Conservation (phyloP, 1,284 basidiomycete species). For the Tilletia setariae region DNA sequence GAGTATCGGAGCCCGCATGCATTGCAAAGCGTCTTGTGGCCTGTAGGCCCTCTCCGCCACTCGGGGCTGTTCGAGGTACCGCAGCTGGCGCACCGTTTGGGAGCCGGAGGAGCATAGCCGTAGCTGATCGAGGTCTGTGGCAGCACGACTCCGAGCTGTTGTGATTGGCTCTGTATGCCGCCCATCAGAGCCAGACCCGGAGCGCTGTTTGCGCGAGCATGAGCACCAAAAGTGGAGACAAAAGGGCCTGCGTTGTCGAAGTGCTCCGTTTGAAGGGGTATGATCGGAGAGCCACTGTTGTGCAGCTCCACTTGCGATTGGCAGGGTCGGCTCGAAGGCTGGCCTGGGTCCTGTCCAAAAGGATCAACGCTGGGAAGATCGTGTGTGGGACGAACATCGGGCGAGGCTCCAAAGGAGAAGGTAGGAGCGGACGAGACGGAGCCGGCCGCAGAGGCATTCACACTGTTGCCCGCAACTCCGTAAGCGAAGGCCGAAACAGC, state of each 20-base stretch:
- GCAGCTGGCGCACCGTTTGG: slow-evolving; percentile 51
- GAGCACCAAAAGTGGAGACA: neutral
- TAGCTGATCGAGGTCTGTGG: no score
- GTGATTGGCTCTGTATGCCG: neutral
- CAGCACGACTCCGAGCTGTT: no score
- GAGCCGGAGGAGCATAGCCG: neutral
- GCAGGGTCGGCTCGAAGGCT: no score
- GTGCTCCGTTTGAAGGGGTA: no score
- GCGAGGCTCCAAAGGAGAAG: slow-evolving; percentile 7
- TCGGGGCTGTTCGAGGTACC: slow-evolving; percentile 71
- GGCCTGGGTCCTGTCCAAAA: no score
- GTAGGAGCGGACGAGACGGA: neutral
- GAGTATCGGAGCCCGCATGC: slow-evolving; percentile 52
- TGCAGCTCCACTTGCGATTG: no score
- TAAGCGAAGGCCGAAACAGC: neutral
- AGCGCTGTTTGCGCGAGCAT: neutral
- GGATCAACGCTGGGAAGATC: neutral
- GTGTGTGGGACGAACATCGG: neutral
- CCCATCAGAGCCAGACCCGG: neutral
- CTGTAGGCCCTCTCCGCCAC: slow-evolving; percentile 70
- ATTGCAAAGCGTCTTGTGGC: slow-evolving; percentile 52
- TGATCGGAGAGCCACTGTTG: no score
- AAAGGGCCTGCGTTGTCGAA: neutral
- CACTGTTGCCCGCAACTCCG: neutral
- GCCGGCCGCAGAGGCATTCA: neutral